Conservation (phyloP, 306 rosid genomes). For the Quercus rubra region DNA sequence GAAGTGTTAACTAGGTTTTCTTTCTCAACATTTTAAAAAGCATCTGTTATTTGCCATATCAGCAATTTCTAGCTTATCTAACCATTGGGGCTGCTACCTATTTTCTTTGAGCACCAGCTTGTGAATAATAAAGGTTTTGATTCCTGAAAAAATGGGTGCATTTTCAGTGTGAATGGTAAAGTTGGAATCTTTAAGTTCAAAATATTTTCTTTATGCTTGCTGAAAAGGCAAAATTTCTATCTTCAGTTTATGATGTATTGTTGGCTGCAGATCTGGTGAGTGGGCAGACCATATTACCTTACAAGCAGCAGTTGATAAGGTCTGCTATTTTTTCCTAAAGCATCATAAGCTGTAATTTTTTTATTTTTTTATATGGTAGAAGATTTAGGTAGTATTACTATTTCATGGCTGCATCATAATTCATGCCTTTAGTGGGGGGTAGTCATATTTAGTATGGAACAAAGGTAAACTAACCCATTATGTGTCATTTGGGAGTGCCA, state of each 20-base stretch:
- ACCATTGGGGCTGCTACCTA: background rate
- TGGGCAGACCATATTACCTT: conserved; percentile 97
- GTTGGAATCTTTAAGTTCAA: background rate
- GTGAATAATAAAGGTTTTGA: background rate
- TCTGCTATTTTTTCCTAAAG: conserved; percentile 11
- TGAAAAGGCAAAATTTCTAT: background rate
- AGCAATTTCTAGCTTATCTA: conserved; percentile 26
- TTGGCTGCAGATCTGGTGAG: conserved; percentile 64
- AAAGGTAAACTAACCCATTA: too few relatives aligned
- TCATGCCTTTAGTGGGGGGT: too few relatives aligned
- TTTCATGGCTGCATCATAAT: background rate
- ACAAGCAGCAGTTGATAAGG: conserved; percentile 96
- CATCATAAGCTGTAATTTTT: background rate
- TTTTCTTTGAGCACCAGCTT: conserved; percentile 3
- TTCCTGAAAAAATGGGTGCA: background rate
- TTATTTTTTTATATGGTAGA: background rate
- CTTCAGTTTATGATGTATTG: conserved; percentile 23
- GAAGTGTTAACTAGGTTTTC: conserved; percentile 18
- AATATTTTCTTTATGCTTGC: background rate
- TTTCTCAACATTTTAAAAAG: background rate
- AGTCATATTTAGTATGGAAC: too few relatives aligned
- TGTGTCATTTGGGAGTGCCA: too few relatives aligned
- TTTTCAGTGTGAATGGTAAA: conserved; percentile 12
- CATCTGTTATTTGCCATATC: conserved; percentile 5
- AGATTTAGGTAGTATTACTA: conserved; percentile 10